These are phyloP conservation scores for Penicillium digitatum DNA, from an alignment of 2,329 filamentous ascomycete genomes.

Conservation along the genomic window DNA sequence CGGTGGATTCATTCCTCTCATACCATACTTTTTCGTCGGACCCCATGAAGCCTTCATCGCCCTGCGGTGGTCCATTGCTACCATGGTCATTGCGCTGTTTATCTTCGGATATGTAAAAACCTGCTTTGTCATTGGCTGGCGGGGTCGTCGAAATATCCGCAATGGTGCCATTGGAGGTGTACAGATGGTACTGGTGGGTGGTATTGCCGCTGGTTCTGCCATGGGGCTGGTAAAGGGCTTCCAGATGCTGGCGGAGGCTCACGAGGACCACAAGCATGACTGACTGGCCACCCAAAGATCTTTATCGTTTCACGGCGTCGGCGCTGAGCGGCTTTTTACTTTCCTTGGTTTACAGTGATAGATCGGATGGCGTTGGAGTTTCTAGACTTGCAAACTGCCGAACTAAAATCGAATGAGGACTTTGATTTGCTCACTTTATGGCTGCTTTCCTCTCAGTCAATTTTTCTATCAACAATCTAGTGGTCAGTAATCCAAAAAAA, in stretches of 20 bases:
- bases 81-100: slow-evolving; percentile 49
- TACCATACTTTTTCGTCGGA: slow-evolving; percentile 62
- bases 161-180: slow-evolving; percentile 35
- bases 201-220: slow-evolving; percentile 38
- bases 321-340: not conserved
- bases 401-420: not conserved
- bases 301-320: not conserved
- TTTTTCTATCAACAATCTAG: not conserved
- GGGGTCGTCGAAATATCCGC: slow-evolving; percentile 31
- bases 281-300: not conserved
- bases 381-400: not conserved
- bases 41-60: slow-evolving; percentile 77
- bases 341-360: not conserved
- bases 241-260: slow-evolving; percentile 28
- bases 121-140: slow-evolving; percentile 40
- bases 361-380: not conserved
- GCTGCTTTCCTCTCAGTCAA: not conserved
- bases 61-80: slow-evolving; percentile 53
- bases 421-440: not conserved
- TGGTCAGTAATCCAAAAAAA: not conserved
- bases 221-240: slow-evolving; percentile 42
- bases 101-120: slow-evolving; percentile 52
- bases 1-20: slow-evolving; percentile 48
- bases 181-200: slow-evolving; percentile 42
- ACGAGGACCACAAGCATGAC: slow-evolving; percentile 11